Percentiles rank a stretch among this genome's conserved stretches.
phyloP scores from a whole-genome alignment of 78 protist species.

The slime mould (Dictyostelium discoideum) region DNA sequence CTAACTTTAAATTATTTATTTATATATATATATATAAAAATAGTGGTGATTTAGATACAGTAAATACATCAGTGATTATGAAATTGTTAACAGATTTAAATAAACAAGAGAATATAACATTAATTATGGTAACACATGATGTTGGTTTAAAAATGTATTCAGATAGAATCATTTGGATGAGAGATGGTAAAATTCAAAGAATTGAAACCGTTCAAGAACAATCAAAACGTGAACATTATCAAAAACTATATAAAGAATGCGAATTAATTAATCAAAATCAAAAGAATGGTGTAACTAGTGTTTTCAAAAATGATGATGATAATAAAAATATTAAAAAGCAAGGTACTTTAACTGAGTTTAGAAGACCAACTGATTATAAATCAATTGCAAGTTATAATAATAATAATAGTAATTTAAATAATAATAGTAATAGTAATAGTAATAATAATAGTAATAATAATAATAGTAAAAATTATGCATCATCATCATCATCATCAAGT shows the following conservation, averaged over 20 bases:
- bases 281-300: conserved; percentile 61
- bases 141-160: conserved; percentile 91
- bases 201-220: conserved; percentile 42
- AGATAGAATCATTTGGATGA: conserved; percentile 92
- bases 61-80: conserved; percentile 93
- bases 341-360: conserved; percentile 29
- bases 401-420: neutral
- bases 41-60: conserved; percentile 95
- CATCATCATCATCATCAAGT: conserved; percentile 6
- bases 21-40: neutral
- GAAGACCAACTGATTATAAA: conserved; percentile 79
- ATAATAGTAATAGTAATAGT: neutral
- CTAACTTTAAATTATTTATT: neutral
- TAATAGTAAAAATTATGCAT: neutral
- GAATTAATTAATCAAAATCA: conserved; percentile 22
- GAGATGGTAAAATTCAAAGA: conserved; percentile 94
- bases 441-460: neutral
- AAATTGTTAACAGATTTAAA: conserved; percentile 91
- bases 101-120: conserved; percentile 87
- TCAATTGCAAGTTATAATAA: conserved; percentile 51
- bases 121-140: conserved; percentile 98
- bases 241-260: conserved; percentile 50
- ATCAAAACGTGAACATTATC: conserved; percentile 22
- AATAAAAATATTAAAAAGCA: conserved; percentile 1
- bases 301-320: neutral